Conservation (phyloP, 768 basidiomycete genomes). For the Russula sp. region DNA sequence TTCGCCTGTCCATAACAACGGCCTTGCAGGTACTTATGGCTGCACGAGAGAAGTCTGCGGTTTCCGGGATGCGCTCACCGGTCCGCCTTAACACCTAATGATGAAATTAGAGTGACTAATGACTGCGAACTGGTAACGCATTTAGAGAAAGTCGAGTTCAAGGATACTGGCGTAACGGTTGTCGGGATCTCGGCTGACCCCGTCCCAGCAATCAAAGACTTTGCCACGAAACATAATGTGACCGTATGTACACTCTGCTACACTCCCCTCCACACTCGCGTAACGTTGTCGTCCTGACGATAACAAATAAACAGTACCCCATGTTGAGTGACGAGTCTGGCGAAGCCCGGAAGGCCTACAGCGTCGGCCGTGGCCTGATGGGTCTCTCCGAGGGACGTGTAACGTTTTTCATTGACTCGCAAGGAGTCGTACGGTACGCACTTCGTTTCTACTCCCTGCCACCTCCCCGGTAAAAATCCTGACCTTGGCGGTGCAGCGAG, state of each 20-base stretch:
- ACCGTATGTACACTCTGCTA: constrained; percentile 44
- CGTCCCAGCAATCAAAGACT: constrained; percentile 68
- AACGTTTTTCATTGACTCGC: constrained; percentile 73
- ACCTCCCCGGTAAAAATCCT: background rate
- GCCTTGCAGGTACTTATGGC: constrained; percentile 56
- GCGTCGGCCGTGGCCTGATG: constrained; percentile 62
- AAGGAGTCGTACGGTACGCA: constrained; percentile 62
- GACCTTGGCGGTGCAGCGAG: constrained; percentile 43
- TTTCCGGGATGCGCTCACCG: constrained; percentile 74
- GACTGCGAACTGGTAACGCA: background rate
- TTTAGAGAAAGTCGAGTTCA: constrained; percentile 62
- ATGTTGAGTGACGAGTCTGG: constrained; percentile 71
- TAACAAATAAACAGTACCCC: constrained; percentile 53
- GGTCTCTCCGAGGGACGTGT: constrained; percentile 63
- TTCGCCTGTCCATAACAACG: background rate
- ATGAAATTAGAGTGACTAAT: background rate
- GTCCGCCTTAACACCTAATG: constrained; percentile 39
- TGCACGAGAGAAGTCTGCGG: constrained; percentile 82
- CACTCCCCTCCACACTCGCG: background rate
- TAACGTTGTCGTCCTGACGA: constrained; percentile 4
- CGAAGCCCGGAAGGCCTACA: constrained; percentile 59
- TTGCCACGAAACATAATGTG: constrained; percentile 67
- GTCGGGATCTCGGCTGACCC: constrained; percentile 74
- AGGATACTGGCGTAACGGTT: constrained; percentile 58
- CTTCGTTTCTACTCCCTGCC: background rate